Evolutionary conservation across 176 grass and related monocot species (phyloP).

Genomic region (Alopecurus myosuroides): DNA sequence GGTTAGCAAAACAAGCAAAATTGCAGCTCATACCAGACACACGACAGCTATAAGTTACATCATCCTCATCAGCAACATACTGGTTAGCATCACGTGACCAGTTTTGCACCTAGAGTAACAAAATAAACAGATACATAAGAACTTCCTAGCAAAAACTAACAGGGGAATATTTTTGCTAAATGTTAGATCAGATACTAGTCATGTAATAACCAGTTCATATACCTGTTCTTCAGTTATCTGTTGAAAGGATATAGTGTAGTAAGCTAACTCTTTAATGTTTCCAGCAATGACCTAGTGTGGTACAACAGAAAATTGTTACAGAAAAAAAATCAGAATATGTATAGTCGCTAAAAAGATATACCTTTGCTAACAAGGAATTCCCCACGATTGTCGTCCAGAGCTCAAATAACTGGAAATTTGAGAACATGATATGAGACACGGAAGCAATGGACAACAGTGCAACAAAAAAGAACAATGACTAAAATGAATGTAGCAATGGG

Average conservation of each 20-base stretch:
- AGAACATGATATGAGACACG: neutral
- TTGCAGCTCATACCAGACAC: conserved; percentile 69
- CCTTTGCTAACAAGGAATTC: conserved; percentile 79
- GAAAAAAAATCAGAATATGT: neutral
- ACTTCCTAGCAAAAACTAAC: conserved; percentile 7
- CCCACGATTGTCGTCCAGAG: conserved; percentile 86
- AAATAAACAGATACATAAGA: conserved; percentile 4
- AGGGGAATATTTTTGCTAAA: neutral
- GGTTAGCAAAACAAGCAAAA: conserved; percentile 1
- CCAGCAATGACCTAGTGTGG: conserved; percentile 52
- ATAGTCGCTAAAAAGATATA: conserved; percentile 25
- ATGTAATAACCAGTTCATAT: conserved; percentile 30
- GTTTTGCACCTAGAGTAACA: conserved; percentile 58
- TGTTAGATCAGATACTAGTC: neutral
- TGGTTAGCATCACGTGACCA: conserved; percentile 93
- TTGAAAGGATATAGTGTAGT: conserved; percentile 79
- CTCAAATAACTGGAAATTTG: conserved; percentile 74
- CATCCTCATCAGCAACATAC: conserved; percentile 96
- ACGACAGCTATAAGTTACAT: conserved; percentile 87
- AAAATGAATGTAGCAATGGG: neutral
- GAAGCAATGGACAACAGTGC: neutral
- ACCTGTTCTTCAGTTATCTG: conserved; percentile 97
- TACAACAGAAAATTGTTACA: conserved; percentile 32
- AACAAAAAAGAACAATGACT: conserved; percentile 1
- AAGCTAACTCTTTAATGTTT: conserved; percentile 77